These are phyloP conservation scores for Macroventuria anomochaeta DNA, from an alignment of 2,329 filamentous ascomycete genomes.

Conservation along the genomic window DNA sequence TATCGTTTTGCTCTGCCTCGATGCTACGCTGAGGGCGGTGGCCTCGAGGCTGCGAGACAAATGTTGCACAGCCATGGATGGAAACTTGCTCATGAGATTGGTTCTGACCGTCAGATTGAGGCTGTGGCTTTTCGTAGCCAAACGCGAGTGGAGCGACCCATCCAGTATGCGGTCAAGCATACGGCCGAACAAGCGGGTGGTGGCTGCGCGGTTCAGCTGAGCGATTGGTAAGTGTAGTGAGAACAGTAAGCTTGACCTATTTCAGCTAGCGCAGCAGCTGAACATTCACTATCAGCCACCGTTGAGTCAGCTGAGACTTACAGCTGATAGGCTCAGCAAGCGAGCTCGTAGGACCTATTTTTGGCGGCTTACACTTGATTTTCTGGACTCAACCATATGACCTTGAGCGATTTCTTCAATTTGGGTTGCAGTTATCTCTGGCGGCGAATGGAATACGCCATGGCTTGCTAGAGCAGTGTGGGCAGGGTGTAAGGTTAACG, in stretches of 20 bases:
- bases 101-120: background rate
- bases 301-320: background rate
- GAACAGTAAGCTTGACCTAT: slow-evolving; percentile 3
- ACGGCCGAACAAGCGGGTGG: slow-evolving; percentile 2
- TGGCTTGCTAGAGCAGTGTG: background rate
- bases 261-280: background rate
- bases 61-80: slow-evolving; percentile 4
- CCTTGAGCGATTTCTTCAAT: background rate
- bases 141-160: background rate
- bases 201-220: slow-evolving; percentile 11
- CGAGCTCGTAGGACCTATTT: slow-evolving; percentile 2
- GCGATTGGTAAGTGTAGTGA: background rate
- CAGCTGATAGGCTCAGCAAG: background rate
- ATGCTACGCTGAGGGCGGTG: slow-evolving; percentile 7
- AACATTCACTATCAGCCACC: slow-evolving; percentile 4
- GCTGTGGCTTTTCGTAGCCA: background rate
- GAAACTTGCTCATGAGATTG: background rate
- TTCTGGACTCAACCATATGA: background rate
- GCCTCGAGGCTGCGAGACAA: background rate
- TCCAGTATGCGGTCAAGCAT: background rate
- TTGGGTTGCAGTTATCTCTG: background rate
- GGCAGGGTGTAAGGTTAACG: background rate
- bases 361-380: background rate
- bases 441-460: background rate
- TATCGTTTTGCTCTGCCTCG: background rate